Evolutionary conservation across 345 rosid genomes (phyloP), one percentile per base, ranked within the genome.

Genomic region (Acer campestre): DNA sequence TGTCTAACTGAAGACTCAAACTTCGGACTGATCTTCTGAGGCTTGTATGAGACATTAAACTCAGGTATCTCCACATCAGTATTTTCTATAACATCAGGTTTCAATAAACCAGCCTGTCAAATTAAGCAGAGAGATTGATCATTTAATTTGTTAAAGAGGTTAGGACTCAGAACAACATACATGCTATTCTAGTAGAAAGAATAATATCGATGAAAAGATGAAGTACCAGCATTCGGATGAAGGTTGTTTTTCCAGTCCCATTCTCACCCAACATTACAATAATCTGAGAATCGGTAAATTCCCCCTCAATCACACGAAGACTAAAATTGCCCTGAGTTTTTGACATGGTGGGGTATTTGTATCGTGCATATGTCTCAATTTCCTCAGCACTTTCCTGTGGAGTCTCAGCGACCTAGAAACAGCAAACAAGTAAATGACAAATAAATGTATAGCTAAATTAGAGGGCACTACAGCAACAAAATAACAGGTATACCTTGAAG

Each of bases 201-300:
- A 67, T 13, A 38, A 77, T 72, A 81, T 62, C 2, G 40, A 77
- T 12, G 18, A 22, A 74, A 35, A 17, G 18, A 66, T 27, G 46
- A 46, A 70, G 58, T 89, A 97, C 99, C 99, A 94, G 97, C 99
- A 94, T 94, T 55, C 99, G 91, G 38, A 94, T 94, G 73, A 94
- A 97, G 27, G 99, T 97, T 71, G 99, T 94, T 86, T 97, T 97
- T 80, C 99, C 98, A 16, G 98, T 94, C 59, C 99, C 98, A 82
- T 97, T 97, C 91, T 97, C 99, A 58, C 99, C 98, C 80, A 97
- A 85, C 99, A 97, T 97, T 1, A 97, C 98, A 78, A 94, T 74
- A 76, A 97, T 97, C 86, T 97, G 99, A 49, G 99, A 97, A 82
- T 97, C 99, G 1, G 99, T 93, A 81, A 97, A 97, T 88, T 97